Conservation (phyloP, 352 stramenopile species). For the Phytophthora sansomeana region DNA sequence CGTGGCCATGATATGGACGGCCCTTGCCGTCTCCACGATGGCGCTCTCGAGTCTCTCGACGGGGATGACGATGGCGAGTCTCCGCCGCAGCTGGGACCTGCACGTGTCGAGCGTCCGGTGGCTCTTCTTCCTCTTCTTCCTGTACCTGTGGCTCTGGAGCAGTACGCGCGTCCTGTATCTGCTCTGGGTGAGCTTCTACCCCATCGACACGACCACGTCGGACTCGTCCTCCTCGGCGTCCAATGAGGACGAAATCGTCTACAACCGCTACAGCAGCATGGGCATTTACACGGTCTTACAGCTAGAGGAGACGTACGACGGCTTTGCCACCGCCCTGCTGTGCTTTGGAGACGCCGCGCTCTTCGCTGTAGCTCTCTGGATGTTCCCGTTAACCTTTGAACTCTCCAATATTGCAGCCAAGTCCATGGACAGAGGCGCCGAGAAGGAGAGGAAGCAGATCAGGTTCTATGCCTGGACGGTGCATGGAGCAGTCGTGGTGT, state of each 20-base stretch:
- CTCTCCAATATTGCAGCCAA: constrained; percentile 57
- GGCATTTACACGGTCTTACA: constrained; percentile 53
- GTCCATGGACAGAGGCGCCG: constrained; percentile 55
- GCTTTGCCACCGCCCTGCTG: constrained; percentile 39
- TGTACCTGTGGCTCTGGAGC: constrained; percentile 56
- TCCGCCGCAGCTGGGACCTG: constrained; percentile 55
- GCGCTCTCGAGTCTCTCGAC: constrained; percentile 47
- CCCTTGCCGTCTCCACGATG: constrained; percentile 42
- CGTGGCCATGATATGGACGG: constrained; percentile 46
- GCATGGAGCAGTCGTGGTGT: constrained; percentile 40
- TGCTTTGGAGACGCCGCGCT: constrained; percentile 50
- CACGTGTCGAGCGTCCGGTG: constrained; percentile 63
- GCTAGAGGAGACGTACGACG: constrained; percentile 41
- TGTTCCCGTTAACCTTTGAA: constrained; percentile 59
- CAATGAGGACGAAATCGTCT: constrained; percentile 33
- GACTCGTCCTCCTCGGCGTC: constrained; percentile 32
- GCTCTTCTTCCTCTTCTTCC: constrained; percentile 71
- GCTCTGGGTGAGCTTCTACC: constrained; percentile 47
- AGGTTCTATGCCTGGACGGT: constrained; percentile 37
- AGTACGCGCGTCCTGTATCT: constrained; percentile 48
- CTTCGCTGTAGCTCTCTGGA: constrained; percentile 55
- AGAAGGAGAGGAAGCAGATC: constrained; percentile 57
- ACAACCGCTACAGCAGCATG: constrained; percentile 50
- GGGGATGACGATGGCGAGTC: constrained; percentile 49
- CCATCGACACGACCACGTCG: constrained; percentile 27